Conservation (phyloP, 805 yeast species). For the Wickerhamomyces canadensis region DNA sequence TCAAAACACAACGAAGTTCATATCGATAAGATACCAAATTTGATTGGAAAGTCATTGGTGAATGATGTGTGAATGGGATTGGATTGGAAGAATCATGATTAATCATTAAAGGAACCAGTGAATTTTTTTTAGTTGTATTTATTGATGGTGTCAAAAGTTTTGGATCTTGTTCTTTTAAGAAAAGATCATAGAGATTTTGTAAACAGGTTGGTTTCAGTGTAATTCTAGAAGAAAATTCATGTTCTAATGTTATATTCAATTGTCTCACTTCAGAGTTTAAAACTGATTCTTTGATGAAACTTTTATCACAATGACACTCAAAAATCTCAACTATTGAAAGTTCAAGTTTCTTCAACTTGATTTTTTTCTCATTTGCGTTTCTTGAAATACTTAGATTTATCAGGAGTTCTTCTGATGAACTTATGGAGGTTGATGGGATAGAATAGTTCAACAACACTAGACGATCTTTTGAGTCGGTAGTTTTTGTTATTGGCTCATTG, state of each 20-base stretch:
- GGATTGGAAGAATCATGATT: slow-evolving; percentile 16
- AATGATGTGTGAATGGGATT: slow-evolving; percentile 35
- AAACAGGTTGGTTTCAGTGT: slow-evolving; percentile 22
- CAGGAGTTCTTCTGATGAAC: slow-evolving; percentile 46
- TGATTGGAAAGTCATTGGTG: slow-evolving; percentile 39
- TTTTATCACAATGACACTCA: slow-evolving; percentile 32
- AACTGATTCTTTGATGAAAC: slow-evolving; percentile 41
- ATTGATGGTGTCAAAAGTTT: slow-evolving; percentile 22
- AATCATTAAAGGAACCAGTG: slow-evolving; percentile 26
- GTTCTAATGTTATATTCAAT: slow-evolving; percentile 8
- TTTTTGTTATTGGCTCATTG: slow-evolving; percentile 44
- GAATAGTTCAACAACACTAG: slow-evolving; percentile 40
- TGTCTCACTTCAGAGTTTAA: slow-evolving; percentile 23
- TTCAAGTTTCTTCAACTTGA: slow-evolving; percentile 43
- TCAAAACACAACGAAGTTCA: slow-evolving; percentile 36
- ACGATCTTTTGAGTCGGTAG: slow-evolving; percentile 41
- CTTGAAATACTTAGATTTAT: slow-evolving; percentile 31
- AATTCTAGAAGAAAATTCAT: slow-evolving; percentile 20
- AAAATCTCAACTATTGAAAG: slow-evolving; percentile 41
- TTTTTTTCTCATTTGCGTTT: slow-evolving; percentile 26
- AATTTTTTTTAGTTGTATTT: slow-evolving; percentile 17
- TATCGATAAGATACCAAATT: slow-evolving; percentile 45
- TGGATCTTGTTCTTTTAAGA: slow-evolving; percentile 27
- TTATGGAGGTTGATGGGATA: slow-evolving; percentile 49
- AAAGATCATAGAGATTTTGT: slow-evolving; percentile 23